Conservation (phyloP, 176 grass and related monocot genomes). For the Sorghum bicolor region DNA sequence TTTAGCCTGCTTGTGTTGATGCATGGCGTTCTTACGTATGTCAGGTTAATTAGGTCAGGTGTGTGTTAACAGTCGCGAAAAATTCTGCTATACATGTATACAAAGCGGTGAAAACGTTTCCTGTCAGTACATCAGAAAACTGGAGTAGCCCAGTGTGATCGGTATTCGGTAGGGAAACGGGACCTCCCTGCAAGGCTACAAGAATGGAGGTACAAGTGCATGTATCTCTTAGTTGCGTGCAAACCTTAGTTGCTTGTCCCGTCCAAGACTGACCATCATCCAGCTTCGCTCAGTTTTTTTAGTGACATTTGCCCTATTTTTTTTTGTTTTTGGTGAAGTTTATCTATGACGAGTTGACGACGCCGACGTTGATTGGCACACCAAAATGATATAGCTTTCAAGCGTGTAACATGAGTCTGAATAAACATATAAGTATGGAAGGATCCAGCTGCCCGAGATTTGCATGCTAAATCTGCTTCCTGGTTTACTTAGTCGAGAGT, state of each 20-base stretch:
- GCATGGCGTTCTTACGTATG: not conserved
- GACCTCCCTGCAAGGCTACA: not conserved
- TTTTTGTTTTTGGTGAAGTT: not conserved
- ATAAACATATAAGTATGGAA: not conserved
- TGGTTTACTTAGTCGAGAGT: not conserved
- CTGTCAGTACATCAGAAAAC: too few relatives aligned
- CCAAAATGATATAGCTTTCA: constrained; percentile 5
- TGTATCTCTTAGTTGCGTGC: constrained; percentile 14
- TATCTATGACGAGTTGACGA: not conserved
- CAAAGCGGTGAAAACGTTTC: not conserved
- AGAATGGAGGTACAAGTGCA: not conserved
- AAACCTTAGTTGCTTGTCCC: constrained; percentile 33
- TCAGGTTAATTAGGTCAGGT: not conserved
- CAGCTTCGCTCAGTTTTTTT: not conserved
- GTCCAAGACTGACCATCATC: not conserved
- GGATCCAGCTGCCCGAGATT: too few relatives aligned
- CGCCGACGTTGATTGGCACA: not conserved
- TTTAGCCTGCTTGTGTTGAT: not conserved
- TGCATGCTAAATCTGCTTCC: not conserved
- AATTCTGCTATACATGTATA: too few relatives aligned
- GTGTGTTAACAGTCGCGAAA: not conserved
- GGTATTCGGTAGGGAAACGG: not conserved
- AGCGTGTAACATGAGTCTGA: not conserved
- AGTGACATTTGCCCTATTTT: not conserved
- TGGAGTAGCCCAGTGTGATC: not conserved